Evolutionary conservation across 352 stramenopile species (phyloP), one percentile per base, ranked within the genome.

Genomic region (Phytophthora cactorum): DNA sequence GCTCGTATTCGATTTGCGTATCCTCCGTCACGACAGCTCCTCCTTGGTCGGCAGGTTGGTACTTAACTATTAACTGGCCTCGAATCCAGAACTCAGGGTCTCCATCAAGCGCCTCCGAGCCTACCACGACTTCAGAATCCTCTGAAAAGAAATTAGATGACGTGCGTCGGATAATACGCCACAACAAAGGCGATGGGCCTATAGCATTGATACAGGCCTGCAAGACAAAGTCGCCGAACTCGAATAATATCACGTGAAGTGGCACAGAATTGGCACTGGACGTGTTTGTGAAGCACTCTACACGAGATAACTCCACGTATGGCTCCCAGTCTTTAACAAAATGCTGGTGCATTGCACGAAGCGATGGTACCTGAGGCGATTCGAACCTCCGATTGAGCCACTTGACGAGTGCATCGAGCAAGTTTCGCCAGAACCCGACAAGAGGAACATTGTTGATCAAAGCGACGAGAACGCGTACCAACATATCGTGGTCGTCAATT

Each of bases 401-500:
- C 8, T 59, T 55, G 27, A 84, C 77, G 1, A 91, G 27, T 14
- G 34, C 60, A 14, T 72, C 52, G 5, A 84, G 59, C n/a, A 91
- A 28, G 5, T 71, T 64, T 17, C 62, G 49, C 80, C 78, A 89
- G 36, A 87, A 71, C 11, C 60, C 67, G 2, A 76, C n/a, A 36
- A 78, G 59, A 1, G 59, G 62, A 11, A 84, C 39, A 11, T 78
- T 68, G 46, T 86, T 81, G 11, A 80, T 64, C 28, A 90, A 61
- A 10, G 53, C 73, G 8, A 80, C 55, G 11, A 90, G 38, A 8
- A 83, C 70, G 0, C 58, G 63, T 1, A 74, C 52, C 1, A 90
- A 39, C 14, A 83, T 51, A 6, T 75, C 70, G 9, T 66, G 52
- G 34, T 89, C 77, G 14, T 73, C 52, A 45, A 91, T 75, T 4